phyloP scores from a whole-genome alignment of 495 filamentous ascomycete genomes.

The Jackrogersella multiformis region DNA sequence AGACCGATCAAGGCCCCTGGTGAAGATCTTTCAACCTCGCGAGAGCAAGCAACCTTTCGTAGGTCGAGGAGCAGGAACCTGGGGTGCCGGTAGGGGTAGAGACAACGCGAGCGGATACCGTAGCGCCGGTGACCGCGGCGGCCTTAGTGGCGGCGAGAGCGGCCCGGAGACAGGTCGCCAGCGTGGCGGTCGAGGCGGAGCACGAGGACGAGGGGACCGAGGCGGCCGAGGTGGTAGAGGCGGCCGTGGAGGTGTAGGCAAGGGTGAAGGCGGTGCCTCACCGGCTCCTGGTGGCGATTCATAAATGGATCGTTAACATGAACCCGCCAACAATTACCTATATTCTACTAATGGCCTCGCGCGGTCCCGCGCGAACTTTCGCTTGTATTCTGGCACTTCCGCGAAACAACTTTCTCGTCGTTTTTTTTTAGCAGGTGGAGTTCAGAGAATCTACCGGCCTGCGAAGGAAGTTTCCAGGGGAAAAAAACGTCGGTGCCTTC shows the following conservation, averaged over 20 bases:
- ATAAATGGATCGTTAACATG: conserved; percentile 45
- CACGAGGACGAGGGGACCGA: conserved; percentile 63
- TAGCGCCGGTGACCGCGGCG: conserved; percentile 57
- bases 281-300: conserved; percentile 62
- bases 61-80: conserved; percentile 71
- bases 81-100: conserved; percentile 74
- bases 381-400: conserved; percentile 40
- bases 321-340: conserved; percentile 9
- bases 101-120: conserved; percentile 71
- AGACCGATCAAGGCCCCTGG: conserved; percentile 75
- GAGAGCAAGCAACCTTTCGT: conserved; percentile 59
- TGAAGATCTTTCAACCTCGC: conserved; percentile 81
- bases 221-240: conserved; percentile 66
- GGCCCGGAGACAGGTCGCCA: conserved; percentile 78
- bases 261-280: conserved; percentile 62
- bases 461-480: conserved; percentile 37
- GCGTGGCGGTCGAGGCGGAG: conserved; percentile 71
- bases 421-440: conserved; percentile 36
- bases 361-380: conserved; percentile 36
- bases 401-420: conserved; percentile 45
- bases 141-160: conserved; percentile 67
- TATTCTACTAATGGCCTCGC: conserved; percentile 45
- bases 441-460: conserved; percentile 38
- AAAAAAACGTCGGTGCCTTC: conserved; percentile 30
- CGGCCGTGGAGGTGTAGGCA: conserved; percentile 67